Percentiles rank a stretch among this genome's conserved stretches.
Evolutionary conservation across 306 rosid species (phyloP).

Genomic region (Vigna nakashimae): DNA sequence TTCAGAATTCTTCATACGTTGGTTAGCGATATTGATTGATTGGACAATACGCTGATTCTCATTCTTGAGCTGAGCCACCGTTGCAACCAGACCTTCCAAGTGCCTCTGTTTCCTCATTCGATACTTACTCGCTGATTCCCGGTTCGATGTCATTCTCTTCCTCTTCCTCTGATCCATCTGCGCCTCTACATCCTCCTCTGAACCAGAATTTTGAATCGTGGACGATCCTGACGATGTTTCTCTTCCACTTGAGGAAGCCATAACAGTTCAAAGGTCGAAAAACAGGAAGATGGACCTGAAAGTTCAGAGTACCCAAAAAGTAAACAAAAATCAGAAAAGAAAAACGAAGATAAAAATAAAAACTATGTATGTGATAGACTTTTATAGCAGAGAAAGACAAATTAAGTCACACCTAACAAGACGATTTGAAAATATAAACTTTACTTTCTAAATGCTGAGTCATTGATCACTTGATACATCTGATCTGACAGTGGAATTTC

Average conservation of each 20-base stretch:
- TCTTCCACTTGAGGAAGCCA: slow-evolving; percentile 73
- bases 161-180: slow-evolving; percentile 81
- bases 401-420: too few species aligned
- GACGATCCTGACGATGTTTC: slow-evolving; percentile 68
- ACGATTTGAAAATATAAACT: too few species aligned
- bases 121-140: slow-evolving; percentile 65
- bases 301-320: slow-evolving; percentile 47
- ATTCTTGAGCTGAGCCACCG: slow-evolving; percentile 56
- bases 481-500: too few species aligned
- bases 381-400: neutral
- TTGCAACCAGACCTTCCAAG: slow-evolving; percentile 69
- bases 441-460: too few species aligned
- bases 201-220: slow-evolving; percentile 64
- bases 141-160: slow-evolving; percentile 87
- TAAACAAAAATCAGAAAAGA: too few species aligned
- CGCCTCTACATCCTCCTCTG: slow-evolving; percentile 62
- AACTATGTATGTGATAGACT: neutral
- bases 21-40: slow-evolving; percentile 55
- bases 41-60: slow-evolving; percentile 69
- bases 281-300: neutral
- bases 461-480: too few species aligned
- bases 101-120: slow-evolving; percentile 81
- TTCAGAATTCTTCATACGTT: slow-evolving; percentile 58
- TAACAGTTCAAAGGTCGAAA: neutral
- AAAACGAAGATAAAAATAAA: neutral